These are phyloP conservation scores for Solanum medicagineum DNA, from an alignment of 257 asterid genomes.

Conservation along the genomic window DNA sequence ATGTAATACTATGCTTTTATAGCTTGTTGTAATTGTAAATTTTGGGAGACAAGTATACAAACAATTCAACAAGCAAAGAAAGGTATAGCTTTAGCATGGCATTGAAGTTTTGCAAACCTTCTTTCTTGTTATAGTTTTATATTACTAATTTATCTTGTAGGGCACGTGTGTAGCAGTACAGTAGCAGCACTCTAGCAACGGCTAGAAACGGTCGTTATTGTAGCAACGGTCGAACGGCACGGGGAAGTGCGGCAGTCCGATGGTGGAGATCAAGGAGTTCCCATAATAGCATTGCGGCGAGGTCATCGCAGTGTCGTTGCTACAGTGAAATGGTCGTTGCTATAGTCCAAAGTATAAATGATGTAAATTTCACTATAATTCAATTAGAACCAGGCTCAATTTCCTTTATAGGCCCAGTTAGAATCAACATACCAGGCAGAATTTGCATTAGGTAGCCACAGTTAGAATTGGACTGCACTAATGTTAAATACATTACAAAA, in stretches of 20 bases:
- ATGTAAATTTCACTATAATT: too few species aligned
- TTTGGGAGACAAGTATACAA: not conserved
- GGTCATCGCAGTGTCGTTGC: too few species aligned
- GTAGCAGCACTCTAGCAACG: too few species aligned
- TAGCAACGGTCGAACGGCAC: too few species aligned
- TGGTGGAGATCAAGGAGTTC: too few species aligned
- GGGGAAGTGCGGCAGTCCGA: too few species aligned
- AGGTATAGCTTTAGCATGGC: slow-evolving; percentile 42
- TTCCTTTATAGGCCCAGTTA: not conserved
- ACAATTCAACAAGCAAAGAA: slow-evolving; percentile 11
- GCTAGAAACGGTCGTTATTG: too few species aligned
- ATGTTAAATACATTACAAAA: not conserved
- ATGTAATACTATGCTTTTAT: not conserved
- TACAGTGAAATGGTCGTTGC: too few species aligned
- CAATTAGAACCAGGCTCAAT: not conserved
- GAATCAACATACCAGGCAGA: too few species aligned
- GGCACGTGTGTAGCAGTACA: not conserved
- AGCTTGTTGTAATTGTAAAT: slow-evolving; percentile 1
- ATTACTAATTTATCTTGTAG: not conserved
- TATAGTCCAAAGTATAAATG: not conserved
- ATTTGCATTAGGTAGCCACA: not conserved
- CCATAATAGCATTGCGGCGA: too few species aligned
- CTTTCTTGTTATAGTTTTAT: not conserved
- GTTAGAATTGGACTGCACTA: not conserved
- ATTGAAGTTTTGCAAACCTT: not conserved